Base-by-base conservation (phyloP, 2,329 filamentous ascomycete genomes). In the Xylaria sp. region DNA sequence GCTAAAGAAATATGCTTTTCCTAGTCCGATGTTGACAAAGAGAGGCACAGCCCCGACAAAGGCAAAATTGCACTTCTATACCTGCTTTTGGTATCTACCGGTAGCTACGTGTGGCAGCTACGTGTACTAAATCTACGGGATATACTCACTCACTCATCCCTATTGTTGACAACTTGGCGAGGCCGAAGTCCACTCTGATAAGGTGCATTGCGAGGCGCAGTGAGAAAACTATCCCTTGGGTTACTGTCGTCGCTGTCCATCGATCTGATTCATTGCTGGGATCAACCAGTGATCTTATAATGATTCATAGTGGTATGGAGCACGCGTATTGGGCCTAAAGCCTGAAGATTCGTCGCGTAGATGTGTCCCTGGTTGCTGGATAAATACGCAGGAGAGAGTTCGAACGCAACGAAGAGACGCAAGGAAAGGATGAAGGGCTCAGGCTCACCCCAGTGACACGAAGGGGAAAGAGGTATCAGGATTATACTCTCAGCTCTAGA, bases 391-490 rank as follows among this genome's bases (percentile, higher is more conserved):
- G 40, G 42, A 54, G 51, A 23, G 53, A 26, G n/a, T 44, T 46
- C 20, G 26, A 28, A 10, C 28, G 31, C 42, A 38, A 56, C 49
- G 65, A 36, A 23, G 26, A 40, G 44, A 49, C 33, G n/a, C 23
- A 40, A n/a, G 20, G 54, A 17, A 6, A 59, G 44, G 54, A 60
- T 66, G 60, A 61, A 33, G 42, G 48, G 20, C 9, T 44, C 31
- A 48, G 33, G 56, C 23, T 46, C 40, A 36, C 31, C 31, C 38
- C 7, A 20, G 42, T 53, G 42, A 63, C 46, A 63, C 42, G 42
- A 65, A n/a, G 68, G 59, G 59, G 57, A 66, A 65, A 57, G 57
- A 59, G 38, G 59, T 58, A 54, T 42, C 59, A 60, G 63, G 20
- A 49, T 48, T 61, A n/a, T 38, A n/a, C 57, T 46, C 51, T 20